Percentiles rank a stretch among this genome's conserved stretches.
Evolutionary conservation across 2,329 filamentous ascomycete species (phyloP).

Genomic region (Talaromyces sp.): DNA sequence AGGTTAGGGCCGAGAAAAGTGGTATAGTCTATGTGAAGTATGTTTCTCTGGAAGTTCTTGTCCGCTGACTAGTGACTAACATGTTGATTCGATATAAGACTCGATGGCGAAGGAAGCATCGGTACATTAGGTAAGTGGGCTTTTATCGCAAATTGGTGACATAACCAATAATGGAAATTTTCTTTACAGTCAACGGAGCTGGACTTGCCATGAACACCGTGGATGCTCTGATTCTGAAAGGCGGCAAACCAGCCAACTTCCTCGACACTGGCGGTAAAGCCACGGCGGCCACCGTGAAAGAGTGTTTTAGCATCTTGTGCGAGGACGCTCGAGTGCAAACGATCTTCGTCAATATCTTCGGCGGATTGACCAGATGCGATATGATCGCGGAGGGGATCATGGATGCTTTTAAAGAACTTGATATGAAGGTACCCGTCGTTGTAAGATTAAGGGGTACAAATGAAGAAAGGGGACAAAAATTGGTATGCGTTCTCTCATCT

Average conservation of each 20-base stretch:
- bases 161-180: neutral
- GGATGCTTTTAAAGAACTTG: slow-evolving; percentile 66
- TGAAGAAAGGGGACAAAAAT: slow-evolving; percentile 64
- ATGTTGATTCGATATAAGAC: slow-evolving; percentile 22
- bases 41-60: slow-evolving; percentile 7
- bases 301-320: slow-evolving; percentile 70
- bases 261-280: slow-evolving; percentile 88
- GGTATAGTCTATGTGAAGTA: slow-evolving; percentile 77
- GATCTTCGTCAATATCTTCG: slow-evolving; percentile 69
- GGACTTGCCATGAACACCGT: slow-evolving; percentile 89
- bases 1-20: slow-evolving; percentile 61
- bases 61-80: neutral
- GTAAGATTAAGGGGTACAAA: slow-evolving; percentile 73
- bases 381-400: slow-evolving; percentile 78
- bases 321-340: slow-evolving; percentile 68
- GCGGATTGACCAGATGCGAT: slow-evolving; percentile 67
- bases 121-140: slow-evolving; percentile 60
- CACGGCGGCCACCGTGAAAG: slow-evolving; percentile 73
- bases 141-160: too few relatives aligned
- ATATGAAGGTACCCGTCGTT: slow-evolving; percentile 67
- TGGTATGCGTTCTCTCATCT: slow-evolving; percentile 51
- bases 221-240: slow-evolving; percentile 67
- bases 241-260: slow-evolving; percentile 74
- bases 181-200: slow-evolving; percentile 69
- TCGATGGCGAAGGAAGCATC: slow-evolving; percentile 57